Percentiles rank a stretch among this genome's conserved stretches.
These are phyloP conservation scores for Wickerhamiella cacticola DNA, from an alignment of 805 yeast species.

Conservation along the genomic window DNA sequence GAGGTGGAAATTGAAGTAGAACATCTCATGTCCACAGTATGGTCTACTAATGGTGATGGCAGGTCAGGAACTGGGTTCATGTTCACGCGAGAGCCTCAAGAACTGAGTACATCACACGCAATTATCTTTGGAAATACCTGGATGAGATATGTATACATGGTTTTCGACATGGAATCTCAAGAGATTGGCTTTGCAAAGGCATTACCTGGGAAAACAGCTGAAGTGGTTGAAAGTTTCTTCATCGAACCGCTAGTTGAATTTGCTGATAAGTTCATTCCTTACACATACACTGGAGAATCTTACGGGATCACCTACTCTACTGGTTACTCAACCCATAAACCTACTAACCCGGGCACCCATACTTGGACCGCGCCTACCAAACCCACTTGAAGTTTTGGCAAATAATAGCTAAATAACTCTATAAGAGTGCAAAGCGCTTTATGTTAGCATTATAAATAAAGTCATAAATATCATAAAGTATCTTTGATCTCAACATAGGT, in stretches of 20 bases:
- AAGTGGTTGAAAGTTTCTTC: neutral
- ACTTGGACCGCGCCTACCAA: neutral
- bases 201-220: neutral
- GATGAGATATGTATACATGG: neutral
- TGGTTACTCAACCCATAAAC: neutral
- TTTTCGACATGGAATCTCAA: neutral
- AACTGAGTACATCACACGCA: neutral
- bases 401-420: neutral
- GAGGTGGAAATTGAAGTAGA: neutral
- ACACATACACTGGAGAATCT: neutral
- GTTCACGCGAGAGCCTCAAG: neutral
- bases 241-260: neutral
- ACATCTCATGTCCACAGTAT: neutral
- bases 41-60: neutral
- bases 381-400: neutral
- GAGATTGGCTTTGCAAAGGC: neutral
- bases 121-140: neutral
- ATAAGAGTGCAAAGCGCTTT: neutral
- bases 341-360: neutral
- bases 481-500: slow-evolving; percentile 39
- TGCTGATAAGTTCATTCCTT: neutral
- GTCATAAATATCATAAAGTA: slow-evolving; percentile 24
- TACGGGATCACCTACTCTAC: neutral
- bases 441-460: neutral
- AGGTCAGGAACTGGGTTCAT: neutral